Evolutionary conservation across 2,329 filamentous ascomycete genomes (phyloP), one percentile per base, ranked within the genome.

Genomic region (Septoria petroselini): DNA sequence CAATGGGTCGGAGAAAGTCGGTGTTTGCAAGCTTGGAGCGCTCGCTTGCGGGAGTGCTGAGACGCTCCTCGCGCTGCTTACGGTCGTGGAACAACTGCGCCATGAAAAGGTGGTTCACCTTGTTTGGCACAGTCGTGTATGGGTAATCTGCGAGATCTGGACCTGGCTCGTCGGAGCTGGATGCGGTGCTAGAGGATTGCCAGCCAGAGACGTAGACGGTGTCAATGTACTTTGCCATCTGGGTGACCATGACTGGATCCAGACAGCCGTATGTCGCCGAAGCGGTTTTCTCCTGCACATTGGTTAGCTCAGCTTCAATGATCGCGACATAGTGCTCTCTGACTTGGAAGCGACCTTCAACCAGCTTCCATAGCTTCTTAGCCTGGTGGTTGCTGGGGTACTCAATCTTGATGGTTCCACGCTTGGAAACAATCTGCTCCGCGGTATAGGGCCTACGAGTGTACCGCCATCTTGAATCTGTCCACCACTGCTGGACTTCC

Each of bases 71-170:
- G 59, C 93, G 86, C 75, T 98, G 93, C 76, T 98, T 98, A 67
- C 93, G 88, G 79, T 98, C 93, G 75, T 98, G 93, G 85, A 98
- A 98, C 50, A 97, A 84, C 74, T 98, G 93, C 11, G 93, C 91
- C 83, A 94, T 91, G 82, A 95, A 98, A 44, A 98, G 82, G 69
- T 98, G 93, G 67, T 88, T 83, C 59, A 98, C 93, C 74, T 98
- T 98, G 79, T 97, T 95, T 44, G 93, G 93, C 17, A 98, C 93
- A 35, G 93, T 98, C 60, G 93, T 95, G 64, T 75, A 75, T 7
- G 93, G 91, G 73, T 98, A 98, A 71, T 98, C 93, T 58, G 93
- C 93, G 71, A 98, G 81, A 84, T 98, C 93, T 41, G 93, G 93
- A 31, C 91, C 93, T 19, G 93, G 93, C 76, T 98, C 93, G 64